These are phyloP conservation scores for Schizophyllum amplum DNA, from an alignment of 1,284 basidiomycete genomes.

Conservation along the genomic window DNA sequence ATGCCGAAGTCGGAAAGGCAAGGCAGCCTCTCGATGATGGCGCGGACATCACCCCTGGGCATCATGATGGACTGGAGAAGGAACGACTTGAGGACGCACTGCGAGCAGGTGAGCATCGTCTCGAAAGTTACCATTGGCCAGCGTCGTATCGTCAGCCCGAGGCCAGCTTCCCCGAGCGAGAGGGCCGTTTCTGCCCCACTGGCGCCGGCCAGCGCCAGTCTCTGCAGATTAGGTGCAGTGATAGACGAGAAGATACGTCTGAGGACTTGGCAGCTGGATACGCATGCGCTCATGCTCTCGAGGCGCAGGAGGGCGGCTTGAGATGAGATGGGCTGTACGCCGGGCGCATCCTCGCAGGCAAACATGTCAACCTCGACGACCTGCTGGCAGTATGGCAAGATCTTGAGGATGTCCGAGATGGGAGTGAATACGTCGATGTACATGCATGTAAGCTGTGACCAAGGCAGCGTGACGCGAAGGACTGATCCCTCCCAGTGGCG, in stretches of 20 bases:
- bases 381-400: not conserved
- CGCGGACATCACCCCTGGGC: not conserved
- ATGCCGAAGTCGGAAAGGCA: not conserved
- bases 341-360: too few species aligned
- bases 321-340: not conserved
- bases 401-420: not conserved
- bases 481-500: not conserved
- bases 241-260: not conserved
- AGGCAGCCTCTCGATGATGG: not conserved
- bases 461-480: not conserved
- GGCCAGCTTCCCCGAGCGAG: too few species aligned
- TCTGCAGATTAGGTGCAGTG: not conserved
- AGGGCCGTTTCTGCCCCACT: too few species aligned
- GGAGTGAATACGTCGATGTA: not conserved
- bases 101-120: not conserved
- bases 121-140: not conserved
- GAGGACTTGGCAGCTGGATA: not conserved
- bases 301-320: not conserved
- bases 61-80: not conserved
- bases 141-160: not conserved
- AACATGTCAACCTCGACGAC: not conserved
- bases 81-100: not conserved
- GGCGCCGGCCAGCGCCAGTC: not conserved
- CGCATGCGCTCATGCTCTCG: not conserved
- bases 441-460: not conserved